Base-by-base conservation (phyloP, 2,329 filamentous ascomycete species). In the Penicillium griseofulvum region DNA sequence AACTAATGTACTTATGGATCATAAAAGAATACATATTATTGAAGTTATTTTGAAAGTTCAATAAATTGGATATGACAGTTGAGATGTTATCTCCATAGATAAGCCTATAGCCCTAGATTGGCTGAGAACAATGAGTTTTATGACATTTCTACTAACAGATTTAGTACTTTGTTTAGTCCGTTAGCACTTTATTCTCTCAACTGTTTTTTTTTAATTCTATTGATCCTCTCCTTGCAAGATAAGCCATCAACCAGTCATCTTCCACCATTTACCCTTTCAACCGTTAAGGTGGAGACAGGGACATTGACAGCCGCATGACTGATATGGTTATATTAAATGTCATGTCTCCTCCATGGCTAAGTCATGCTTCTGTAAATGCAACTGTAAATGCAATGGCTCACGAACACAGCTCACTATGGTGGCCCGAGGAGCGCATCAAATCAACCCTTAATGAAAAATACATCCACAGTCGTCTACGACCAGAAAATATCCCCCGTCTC, bases 351-450 rank as follows among this genome's bases (percentile, higher is more conserved):
- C n/a, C n/a, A n/a, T n/a, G n/a, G n/a, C n/a, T n/a, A n/a, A n/a
- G n/a, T n/a, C n/a, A n/a, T n/a, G n/a, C n/a, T n/a, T n/a, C n/a
- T n/a, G n/a, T n/a, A n/a, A n/a, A n/a, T n/a, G n/a, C n/a, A n/a
- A n/a, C n/a, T n/a, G 11, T 7, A 31, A 31, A 31, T 31, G 10
- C 11, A 11, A 65, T 65, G 58, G 49, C 59, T 26, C 51, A 60
- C 2, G 56, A 62, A 43, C 24, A 55, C 44, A 72, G 68, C 46
- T 74, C 73, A 39, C 60, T 72, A 47, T 77, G 74, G 74, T 79
- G 76, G 76, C 74, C 76, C n/a, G 71, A 78, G 44, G 75, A 76
- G 52, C 68, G 74, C 55, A 73, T 79, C 53, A 67, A 74, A 52
- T 68, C 75, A 52, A 77, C 75, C 0, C 68, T 79, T 38, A 70